Conservation (phyloP, 805 yeast species). For the Candida taoyuanica region DNA sequence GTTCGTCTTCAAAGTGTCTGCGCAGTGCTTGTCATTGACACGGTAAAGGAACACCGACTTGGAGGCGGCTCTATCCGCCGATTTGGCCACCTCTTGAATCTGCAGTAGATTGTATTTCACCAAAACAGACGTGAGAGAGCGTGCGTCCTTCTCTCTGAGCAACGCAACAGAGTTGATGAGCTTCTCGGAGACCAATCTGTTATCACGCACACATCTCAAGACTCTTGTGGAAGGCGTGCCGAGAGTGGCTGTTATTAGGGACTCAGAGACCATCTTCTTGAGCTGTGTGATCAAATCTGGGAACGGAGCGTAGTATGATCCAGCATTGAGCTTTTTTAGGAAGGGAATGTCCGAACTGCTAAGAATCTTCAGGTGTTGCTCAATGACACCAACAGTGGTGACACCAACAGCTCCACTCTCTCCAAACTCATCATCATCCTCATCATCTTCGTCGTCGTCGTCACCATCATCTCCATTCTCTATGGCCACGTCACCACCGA, state of each 20-base stretch:
- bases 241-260: slow-evolving; percentile 52
- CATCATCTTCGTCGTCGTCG: slow-evolving; percentile 25
- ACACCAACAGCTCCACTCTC: slow-evolving; percentile 8
- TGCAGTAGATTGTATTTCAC: slow-evolving; percentile 71
- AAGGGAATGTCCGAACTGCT: slow-evolving; percentile 55
- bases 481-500: slow-evolving; percentile 17
- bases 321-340: slow-evolving; percentile 51
- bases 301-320: slow-evolving; percentile 59
- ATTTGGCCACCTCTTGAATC: slow-evolving; percentile 89
- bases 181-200: slow-evolving; percentile 80
- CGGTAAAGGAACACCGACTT: slow-evolving; percentile 82
- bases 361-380: slow-evolving; percentile 67
- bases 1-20: slow-evolving; percentile 42
- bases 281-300: slow-evolving; percentile 42
- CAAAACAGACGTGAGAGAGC: slow-evolving; percentile 64
- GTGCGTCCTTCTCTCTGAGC: slow-evolving; percentile 70
- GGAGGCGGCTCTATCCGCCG: slow-evolving; percentile 86
- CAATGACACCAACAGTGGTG: slow-evolving; percentile 34
- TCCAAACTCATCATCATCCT: slow-evolving; percentile 28
- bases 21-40: slow-evolving; percentile 52
- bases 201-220: slow-evolving; percentile 67
- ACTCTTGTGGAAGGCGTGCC: slow-evolving; percentile 69
- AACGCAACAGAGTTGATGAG: slow-evolving; percentile 69
- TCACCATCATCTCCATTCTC: slow-evolving; percentile 23
- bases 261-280: slow-evolving; percentile 49